These are phyloP conservation scores for Rehmannia glutinosa DNA, from an alignment of 257 asterid species.

Conservation along the genomic window DNA sequence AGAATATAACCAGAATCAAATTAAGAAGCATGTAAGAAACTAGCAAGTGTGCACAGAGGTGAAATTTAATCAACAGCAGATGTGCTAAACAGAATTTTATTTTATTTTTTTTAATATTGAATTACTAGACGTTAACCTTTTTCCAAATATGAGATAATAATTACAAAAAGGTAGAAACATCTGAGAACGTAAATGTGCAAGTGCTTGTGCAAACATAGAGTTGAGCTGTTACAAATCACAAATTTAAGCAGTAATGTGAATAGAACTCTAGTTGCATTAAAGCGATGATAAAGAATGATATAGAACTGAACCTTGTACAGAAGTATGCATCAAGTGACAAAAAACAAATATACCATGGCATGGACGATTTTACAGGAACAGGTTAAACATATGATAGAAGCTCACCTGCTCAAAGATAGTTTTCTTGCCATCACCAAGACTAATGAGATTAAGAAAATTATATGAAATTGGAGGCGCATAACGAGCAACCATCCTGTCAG, in stretches of 20 bases:
- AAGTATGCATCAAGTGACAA: too few relatives aligned
- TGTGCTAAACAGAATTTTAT: too few relatives aligned
- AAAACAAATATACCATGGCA: not conserved
- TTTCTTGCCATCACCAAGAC: constrained; percentile 60
- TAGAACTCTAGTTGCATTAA: too few relatives aligned
- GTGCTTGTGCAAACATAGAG: too few relatives aligned
- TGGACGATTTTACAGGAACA: constrained; percentile 3
- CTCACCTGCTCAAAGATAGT: constrained; percentile 90
- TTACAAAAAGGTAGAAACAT: too few relatives aligned
- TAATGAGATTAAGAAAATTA: constrained; percentile 96
- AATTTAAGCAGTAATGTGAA: not conserved
- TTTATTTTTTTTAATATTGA: too few relatives aligned
- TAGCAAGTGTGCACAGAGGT: not conserved
- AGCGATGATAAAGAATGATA: not conserved
- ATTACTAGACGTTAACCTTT: too few relatives aligned
- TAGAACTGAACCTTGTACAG: too few relatives aligned
- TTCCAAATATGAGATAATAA: too few relatives aligned
- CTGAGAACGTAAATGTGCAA: too few relatives aligned
- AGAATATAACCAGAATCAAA: not conserved
- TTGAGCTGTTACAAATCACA: too few relatives aligned
- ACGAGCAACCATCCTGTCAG: constrained; percentile 95
- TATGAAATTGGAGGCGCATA: constrained; percentile 98
- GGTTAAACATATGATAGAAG: constrained; percentile 8
- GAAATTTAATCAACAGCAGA: too few relatives aligned
- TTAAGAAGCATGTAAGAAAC: not conserved